Base-by-base conservation (phyloP, 768 basidiomycete species). In the Trametes meyenii region DNA sequence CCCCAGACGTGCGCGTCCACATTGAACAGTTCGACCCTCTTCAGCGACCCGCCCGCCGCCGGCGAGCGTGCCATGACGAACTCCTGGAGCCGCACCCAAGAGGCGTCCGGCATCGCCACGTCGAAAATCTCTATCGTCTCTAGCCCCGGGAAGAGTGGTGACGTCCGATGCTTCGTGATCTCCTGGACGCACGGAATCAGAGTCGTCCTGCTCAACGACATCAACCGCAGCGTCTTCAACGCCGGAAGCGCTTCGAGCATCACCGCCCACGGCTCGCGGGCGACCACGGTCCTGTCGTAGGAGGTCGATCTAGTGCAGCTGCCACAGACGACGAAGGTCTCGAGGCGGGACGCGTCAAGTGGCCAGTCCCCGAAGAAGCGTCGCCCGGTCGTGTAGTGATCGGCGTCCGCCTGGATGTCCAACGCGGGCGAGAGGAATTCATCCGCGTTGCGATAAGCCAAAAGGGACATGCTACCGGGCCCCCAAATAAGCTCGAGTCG, bases 301-400 rank as follows among this genome's bases (percentile, higher is more conserved):
- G 35, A 36, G 21, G 6, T 26, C 26, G 19, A 29, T 13, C 48
- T 7, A 3, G 40, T 17, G 40, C 10, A 36, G 55, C 35, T 45
- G 2, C 55, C 45, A 21, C 45, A 56, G 26, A 58, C 11, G n/a
- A 58, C 58, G 40, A 58, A 21, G n/a, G 42, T 45, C 50, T 58
- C 58, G 29, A 58, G n/a, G 2, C 45, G 40, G 7, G 58, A 33
- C 6, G 49, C 14, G 50, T 51, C 50, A 19, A 58, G 26, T n/a
- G 42, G 29, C 49, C 58, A 58, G 17, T 58, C 40, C 11, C 19
- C 40, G 49, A 51, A 16, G 50, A 58, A 58, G 26, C 58, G 33
- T 21, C 23, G 14, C 10, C 49, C 29, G 8, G 33, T 19, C 10
- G 8, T 8, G n/a, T 13, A 19, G 29, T 50, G 33, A n/a, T 21